phyloP scores from a whole-genome alignment of 805 yeast genomes.

The Nakazawaea molendinolei region DNA sequence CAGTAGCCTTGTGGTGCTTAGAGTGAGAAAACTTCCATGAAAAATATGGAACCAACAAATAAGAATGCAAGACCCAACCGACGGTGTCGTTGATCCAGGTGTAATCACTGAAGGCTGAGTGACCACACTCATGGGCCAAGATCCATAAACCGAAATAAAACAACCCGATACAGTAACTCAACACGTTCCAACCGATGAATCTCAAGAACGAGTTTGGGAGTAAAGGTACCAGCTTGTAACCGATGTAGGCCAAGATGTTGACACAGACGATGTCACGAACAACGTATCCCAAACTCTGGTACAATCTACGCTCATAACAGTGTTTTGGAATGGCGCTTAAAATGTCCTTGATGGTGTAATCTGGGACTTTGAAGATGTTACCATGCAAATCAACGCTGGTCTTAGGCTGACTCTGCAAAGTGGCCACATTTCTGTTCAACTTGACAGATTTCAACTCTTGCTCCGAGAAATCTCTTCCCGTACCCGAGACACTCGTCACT shows the following conservation, averaged over 20 bases:
- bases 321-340: slow-evolving; percentile 65
- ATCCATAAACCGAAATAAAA: slow-evolving; percentile 80
- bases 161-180: slow-evolving; percentile 50
- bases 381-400: slow-evolving; percentile 48
- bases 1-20: slow-evolving; percentile 88
- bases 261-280: slow-evolving; percentile 53
- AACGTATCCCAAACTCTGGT: slow-evolving; percentile 55
- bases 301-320: slow-evolving; percentile 61
- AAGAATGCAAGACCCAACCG: slow-evolving; percentile 81
- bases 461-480: too few relatives aligned
- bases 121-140: slow-evolving; percentile 89
- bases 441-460: slow-evolving; percentile 9
- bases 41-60: slow-evolving; percentile 75
- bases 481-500: too few relatives aligned
- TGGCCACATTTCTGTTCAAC: slow-evolving; percentile 18
- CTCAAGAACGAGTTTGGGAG: slow-evolving; percentile 39
- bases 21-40: slow-evolving; percentile 83
- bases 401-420: slow-evolving; percentile 14
- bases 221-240: slow-evolving; percentile 46
- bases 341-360: slow-evolving; percentile 69
- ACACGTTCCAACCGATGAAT: slow-evolving; percentile 45
- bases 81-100: slow-evolving; percentile 67
- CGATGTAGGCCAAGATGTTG: slow-evolving; percentile 44
- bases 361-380: slow-evolving; percentile 65
- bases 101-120: slow-evolving; percentile 74